Percentiles rank a stretch among this genome's conserved stretches.
These are phyloP conservation scores for Buddleja alternifolia DNA, from an alignment of 257 asterid genomes.

Conservation along the genomic window DNA sequence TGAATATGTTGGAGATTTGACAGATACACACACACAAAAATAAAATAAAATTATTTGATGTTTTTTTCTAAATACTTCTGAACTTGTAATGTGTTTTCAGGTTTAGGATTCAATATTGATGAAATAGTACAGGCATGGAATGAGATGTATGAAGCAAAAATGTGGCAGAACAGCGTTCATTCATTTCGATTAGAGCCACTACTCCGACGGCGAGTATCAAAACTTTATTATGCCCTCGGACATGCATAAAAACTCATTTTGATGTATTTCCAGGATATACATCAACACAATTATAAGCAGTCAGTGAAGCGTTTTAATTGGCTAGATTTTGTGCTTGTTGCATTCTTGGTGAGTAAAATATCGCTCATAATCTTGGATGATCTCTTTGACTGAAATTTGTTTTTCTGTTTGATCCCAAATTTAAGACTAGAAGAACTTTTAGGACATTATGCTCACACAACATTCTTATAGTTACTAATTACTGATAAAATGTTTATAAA, in stretches of 20 bases:
- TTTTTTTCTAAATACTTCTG: constrained; percentile 19
- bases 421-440: neutral
- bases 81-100: constrained; percentile 42
- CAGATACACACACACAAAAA: too few species aligned
- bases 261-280: constrained; percentile 30
- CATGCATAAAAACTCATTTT: constrained; percentile 49
- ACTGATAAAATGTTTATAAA: neutral
- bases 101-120: constrained; percentile 79
- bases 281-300: too few species aligned
- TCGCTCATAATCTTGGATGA: neutral
- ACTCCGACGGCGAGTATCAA: constrained; percentile 70
- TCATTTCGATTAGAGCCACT: constrained; percentile 79
- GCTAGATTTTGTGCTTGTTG: constrained; percentile 28
- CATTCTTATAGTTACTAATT: neutral
- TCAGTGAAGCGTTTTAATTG: constrained; percentile 28
- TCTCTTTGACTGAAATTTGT: neutral
- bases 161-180: constrained; percentile 61
- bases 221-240: constrained; percentile 60
- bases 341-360: constrained; percentile 46
- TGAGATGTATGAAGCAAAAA: constrained; percentile 86
- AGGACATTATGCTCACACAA: neutral
- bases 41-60: constrained; percentile 24
- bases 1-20: constrained; percentile 5
- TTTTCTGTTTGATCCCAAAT: constrained; percentile 7
- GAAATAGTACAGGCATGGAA: constrained; percentile 93